Base-by-base conservation (phyloP, 1,139 yeast genomes). In the Taphrina deformans region DNA sequence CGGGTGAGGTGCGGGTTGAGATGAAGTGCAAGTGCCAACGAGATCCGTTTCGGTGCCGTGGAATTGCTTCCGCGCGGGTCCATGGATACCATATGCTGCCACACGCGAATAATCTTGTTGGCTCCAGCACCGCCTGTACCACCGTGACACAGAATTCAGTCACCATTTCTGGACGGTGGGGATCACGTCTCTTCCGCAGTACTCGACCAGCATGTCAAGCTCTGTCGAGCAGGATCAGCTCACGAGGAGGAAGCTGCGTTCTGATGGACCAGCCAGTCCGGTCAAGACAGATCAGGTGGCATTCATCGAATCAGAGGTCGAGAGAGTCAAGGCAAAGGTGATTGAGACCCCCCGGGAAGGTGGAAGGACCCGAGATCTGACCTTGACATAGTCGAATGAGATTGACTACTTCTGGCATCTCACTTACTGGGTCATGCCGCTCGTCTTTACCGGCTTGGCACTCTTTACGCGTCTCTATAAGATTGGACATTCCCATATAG, bases 401-500 rank as follows among this genome's bases (percentile, higher is more conserved):
- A 53, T 38, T 21, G 58, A 53, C 26, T 24, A 27, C 48, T 21
- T 38, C 29, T 53, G 58, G 58, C 61, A 48, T 38, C 50, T 48
- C 27, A 59, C 63, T 5, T 50, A 59, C 56, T 41, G 55, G 29
- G 55, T 56, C 27, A 40, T 59, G 68, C 90, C 91, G 21, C 70
- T 85, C 4, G 52, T 84, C 40, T 77, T 85, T 73, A 87, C 95
- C 0, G 76, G 80, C 0, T 55, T 87, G 1, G 85, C 96, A 0
- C 83, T 88, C 14, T 82, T 82, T 69, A 81, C 91, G 10, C 82
- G 98, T 65, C 79, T 89, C 53, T 83, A 86, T 71, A 80, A 80
- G 40, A 88, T 93, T 64, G 88, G 85, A 65, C 79, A 78, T 33
- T 80, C 88, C 45, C 77, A 82, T 63, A 76, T 79, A 46, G 97